Conservation (phyloP, 352 stramenopile species). For the Pythium chondricola region DNA sequence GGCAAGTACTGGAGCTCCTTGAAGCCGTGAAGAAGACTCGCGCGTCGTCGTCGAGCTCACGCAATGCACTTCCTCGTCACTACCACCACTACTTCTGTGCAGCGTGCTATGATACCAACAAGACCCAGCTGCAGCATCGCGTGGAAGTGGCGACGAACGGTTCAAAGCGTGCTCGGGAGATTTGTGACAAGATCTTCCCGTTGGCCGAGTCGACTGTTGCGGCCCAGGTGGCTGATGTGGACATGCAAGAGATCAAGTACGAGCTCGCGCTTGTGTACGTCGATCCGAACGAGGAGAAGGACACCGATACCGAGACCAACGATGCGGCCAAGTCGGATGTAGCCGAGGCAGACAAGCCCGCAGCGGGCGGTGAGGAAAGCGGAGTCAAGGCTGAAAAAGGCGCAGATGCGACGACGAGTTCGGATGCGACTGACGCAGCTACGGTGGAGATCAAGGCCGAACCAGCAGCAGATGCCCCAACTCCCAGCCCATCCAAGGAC, state of each 20-base stretch:
- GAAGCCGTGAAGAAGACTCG: constrained; percentile 72
- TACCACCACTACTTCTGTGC: constrained; percentile 82
- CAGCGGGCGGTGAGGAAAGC: no score
- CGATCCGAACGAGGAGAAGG: constrained; percentile 23
- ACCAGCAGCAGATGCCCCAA: not conserved
- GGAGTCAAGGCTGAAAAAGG: constrained; percentile 12
- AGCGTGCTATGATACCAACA: constrained; percentile 64
- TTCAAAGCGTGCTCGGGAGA: constrained; percentile 56
- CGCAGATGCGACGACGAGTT: constrained; percentile 6
- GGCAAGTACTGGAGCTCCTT: constrained; percentile 72
- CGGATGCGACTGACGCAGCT: not conserved
- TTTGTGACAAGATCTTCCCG: constrained; percentile 54
- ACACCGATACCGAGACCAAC: constrained; percentile 8
- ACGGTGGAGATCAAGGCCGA: constrained; percentile 13
- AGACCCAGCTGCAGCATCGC: constrained; percentile 67
- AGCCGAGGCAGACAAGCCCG: constrained; percentile 13
- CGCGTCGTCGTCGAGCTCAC: constrained; percentile 49
- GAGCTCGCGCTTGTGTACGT: constrained; percentile 51
- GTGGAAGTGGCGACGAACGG: constrained; percentile 61
- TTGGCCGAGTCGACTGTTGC: constrained; percentile 53
- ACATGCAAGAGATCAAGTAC: constrained; percentile 82
- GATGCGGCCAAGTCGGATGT: constrained; percentile 16
- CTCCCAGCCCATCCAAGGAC: constrained; percentile 8
- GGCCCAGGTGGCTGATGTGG: constrained; percentile 57
- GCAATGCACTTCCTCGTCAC: constrained; percentile 62